Conservation (phyloP, 1,139 yeast species). For the Candida tunisiensis region DNA sequence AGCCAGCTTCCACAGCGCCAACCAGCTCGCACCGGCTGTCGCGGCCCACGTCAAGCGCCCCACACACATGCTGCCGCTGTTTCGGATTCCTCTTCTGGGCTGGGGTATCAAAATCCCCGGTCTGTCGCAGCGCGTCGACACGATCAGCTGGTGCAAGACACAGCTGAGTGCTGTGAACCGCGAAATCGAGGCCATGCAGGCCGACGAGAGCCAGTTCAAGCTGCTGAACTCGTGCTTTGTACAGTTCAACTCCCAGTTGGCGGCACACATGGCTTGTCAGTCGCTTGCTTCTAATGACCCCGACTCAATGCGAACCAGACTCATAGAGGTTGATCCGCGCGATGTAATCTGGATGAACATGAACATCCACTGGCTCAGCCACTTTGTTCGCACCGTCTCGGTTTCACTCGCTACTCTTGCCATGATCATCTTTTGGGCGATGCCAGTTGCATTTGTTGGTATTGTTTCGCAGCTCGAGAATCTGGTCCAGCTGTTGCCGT, state of each 20-base stretch:
- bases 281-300: slow-evolving; percentile 9
- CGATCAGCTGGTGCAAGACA: slow-evolving; percentile 8
- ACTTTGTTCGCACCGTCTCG: slow-evolving; percentile 2
- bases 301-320: slow-evolving; percentile 4
- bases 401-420: slow-evolving; percentile 5
- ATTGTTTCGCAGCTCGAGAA: slow-evolving; percentile 63
- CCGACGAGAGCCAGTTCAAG: slow-evolving; percentile 6
- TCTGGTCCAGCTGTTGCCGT: slow-evolving; percentile 40
- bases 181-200: slow-evolving; percentile 10
- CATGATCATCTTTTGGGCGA: slow-evolving; percentile 82
- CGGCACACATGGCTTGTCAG: slow-evolving; percentile 17
- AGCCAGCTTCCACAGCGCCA: too few species aligned
- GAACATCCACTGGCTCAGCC: slow-evolving; percentile 4
- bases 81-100: too few species aligned
- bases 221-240: slow-evolving; percentile 15
- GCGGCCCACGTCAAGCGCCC: slow-evolving; percentile 70
- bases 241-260: slow-evolving; percentile 13
- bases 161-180: slow-evolving; percentile 12
- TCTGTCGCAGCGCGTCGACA: too few species aligned
- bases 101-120: too few species aligned
- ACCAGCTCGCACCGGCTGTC: too few species aligned
- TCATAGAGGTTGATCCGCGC: slow-evolving; percentile 11
- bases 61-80: slow-evolving; percentile 37
- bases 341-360: slow-evolving; percentile 17
- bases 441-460: slow-evolving; percentile 96